Base-by-base conservation (phyloP, 208 protist genomes). In the Crithidia acanthocephali region DNA sequence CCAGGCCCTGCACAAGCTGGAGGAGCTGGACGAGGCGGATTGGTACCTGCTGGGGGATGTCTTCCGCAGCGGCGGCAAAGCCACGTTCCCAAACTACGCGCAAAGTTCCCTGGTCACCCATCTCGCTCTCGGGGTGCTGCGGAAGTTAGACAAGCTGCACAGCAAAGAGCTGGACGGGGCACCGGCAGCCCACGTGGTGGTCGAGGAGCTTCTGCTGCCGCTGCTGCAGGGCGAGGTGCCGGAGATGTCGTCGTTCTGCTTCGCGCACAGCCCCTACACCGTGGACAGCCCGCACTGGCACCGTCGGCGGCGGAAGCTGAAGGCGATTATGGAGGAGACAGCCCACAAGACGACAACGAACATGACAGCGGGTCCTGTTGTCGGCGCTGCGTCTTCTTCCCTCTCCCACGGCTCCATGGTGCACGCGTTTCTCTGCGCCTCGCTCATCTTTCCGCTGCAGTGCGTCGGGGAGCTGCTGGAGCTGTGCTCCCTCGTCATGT, bases 361-460 rank as follows among this genome's bases (percentile, higher is more conserved):
- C 18, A 23, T 11, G 8, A 11, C 58, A 20, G 57, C 40, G 1
- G 37, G 37, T 2, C 1, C 35, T 11, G 37, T 11, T 18, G 23
- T 4, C 8, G 55, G 20, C 15, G 10, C 25, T 63, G 1, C 57
- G 4, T 1, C 57, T 5, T 30, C 25, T 33, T 0, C 18, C 0
- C 23, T 7, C 13, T 4, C n/a, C 23, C 30, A 3, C 16, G 18
- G 23, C 44, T 28, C 40, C 13, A 32, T 4, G 10, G 72, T 76
- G 25, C 52, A 61, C 47, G 64, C 27, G 16, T 80, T 73, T 25
- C 25, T 92, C 8, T 76, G 65, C 22, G 40, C 72, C 8, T 82
- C 84, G n/a, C 76, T 96, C 53, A 76, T 96, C n/a, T 91, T 90
- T 59, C 85, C 91, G 4, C 59, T 94, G 23, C 91, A 96, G 68